These are phyloP conservation scores for Cyclotella distinguenda DNA, from an alignment of 108 stramenopile species.

Conservation along the genomic window DNA sequence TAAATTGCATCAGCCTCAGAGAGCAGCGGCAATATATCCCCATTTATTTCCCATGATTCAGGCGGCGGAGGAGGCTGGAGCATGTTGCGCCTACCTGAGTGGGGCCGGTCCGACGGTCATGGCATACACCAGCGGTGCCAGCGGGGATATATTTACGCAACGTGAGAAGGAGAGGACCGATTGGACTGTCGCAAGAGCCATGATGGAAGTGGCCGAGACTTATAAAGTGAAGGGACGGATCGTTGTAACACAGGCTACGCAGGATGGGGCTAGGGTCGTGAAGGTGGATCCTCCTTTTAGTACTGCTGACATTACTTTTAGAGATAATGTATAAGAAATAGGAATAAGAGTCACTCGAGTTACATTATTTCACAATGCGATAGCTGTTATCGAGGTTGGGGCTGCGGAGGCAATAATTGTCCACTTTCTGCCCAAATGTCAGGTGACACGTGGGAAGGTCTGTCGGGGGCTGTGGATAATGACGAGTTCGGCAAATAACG, in stretches of 20 bases:
- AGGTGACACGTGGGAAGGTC: no score
- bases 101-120: slow-evolving; percentile 98
- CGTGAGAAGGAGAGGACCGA: slow-evolving; percentile 93
- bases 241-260: slow-evolving; percentile 72
- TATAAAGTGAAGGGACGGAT: slow-evolving; percentile 78
- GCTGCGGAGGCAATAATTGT: neutral
- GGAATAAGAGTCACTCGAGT: neutral
- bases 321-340: slow-evolving; percentile 72
- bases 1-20: slow-evolving; percentile 96
- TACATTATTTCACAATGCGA: neutral
- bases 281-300: slow-evolving; percentile 87
- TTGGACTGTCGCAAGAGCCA: slow-evolving; percentile 90
- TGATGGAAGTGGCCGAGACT: slow-evolving; percentile 85
- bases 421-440: no score
- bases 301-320: slow-evolving; percentile 76
- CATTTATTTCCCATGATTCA: slow-evolving; percentile 95
- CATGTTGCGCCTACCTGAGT: slow-evolving; percentile 89
- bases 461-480: slow-evolving; percentile 2
- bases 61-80: slow-evolving; percentile 92
- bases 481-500: slow-evolving; percentile 4
- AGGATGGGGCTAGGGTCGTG: slow-evolving; percentile 83
- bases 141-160: slow-evolving; percentile 98
- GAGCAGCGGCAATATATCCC: slow-evolving; percentile 85
- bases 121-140: slow-evolving; percentile 94
- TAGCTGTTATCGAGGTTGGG: neutral